Evolutionary conservation across 495 filamentous ascomycete species (phyloP), one percentile per base, ranked within the genome.

Genomic region (Chaetomium fimeti): DNA sequence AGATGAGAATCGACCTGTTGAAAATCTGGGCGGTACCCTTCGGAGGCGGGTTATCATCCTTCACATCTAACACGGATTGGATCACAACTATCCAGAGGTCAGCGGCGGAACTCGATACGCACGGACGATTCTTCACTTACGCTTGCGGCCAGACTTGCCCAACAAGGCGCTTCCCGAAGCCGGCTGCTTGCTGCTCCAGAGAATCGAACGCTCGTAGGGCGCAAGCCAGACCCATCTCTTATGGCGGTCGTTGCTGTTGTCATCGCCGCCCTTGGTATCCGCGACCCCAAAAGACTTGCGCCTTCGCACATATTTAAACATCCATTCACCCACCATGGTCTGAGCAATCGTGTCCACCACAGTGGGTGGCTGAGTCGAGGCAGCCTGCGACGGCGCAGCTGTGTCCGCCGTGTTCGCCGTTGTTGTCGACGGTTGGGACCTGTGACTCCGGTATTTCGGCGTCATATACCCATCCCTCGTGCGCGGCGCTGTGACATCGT

Each of bases 271-370:
- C 61, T 77, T 77, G 38, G 81, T 78, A 60, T 98, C 93, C 5
- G 85, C 77, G 49, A 95, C 87, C 42, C 90, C 89, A 76, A 98
- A 98, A 2, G 94, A 94, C 75, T 91, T 97, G 66, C 94, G 85
- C 73, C 92, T 86, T 47, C 94, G 85, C 47, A 98, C 90, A 72
- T 98, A 98, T 72, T 98, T 98, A 84, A 89, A 98, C 94, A 98
- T 98, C 94, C 94, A 98, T 71, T 98, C 94, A 38, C 94, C 94
- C 52, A 98, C 91, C 94, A 98, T 98, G 6, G 94, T 97, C 69
- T 96, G 91, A 4, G 94, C 92, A 76, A 98, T 98, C 16, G 94
- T 91, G 78, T 98, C 93, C n/a, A 98, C 92, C 29, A 98, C 94
- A 62, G 86, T 89, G 0, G 89, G 89, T 29, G 88, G 82, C 69